Evolutionary conservation across 768 basidiomycete species (phyloP).

Genomic region (Pilatotrama ljubarskyi): DNA sequence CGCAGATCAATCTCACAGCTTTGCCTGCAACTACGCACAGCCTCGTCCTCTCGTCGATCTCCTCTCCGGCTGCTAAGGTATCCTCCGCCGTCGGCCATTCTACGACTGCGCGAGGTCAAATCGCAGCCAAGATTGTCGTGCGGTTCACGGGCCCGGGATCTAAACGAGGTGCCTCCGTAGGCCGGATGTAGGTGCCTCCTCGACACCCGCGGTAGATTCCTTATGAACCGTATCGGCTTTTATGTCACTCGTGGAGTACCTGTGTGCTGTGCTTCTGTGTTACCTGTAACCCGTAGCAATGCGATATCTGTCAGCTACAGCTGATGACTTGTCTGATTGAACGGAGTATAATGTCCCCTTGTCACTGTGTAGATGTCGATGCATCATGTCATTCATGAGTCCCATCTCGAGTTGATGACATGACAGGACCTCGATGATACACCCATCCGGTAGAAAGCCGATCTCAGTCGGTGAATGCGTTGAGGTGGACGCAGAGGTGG

Average conservation of each 20-base stretch:
- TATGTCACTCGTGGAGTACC: not conserved
- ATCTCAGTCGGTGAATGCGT: too few species aligned
- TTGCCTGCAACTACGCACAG: too few species aligned
- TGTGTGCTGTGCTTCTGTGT: not conserved
- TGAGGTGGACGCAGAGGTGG: too few species aligned
- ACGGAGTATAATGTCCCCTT: not conserved
- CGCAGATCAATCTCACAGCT: too few species aligned
- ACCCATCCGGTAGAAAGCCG: too few species aligned
- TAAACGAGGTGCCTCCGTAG: constrained; percentile 4
- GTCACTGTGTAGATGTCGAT: not conserved
- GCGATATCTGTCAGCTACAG: not conserved
- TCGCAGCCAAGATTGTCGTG: constrained; percentile 26
- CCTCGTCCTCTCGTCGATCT: too few species aligned
- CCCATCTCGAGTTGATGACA: not conserved
- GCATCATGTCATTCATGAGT: not conserved
- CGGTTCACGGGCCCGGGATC: not conserved
- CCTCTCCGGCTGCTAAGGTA: constrained; percentile 17
- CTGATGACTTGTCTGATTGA: not conserved
- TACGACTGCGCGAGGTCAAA: constrained; percentile 35
- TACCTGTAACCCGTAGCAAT: not conserved
- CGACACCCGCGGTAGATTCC: constrained; percentile 3
- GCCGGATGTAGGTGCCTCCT: constrained; percentile 4
- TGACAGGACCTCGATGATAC: too few species aligned
- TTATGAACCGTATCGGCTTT: not conserved
- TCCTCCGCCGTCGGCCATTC: constrained; percentile 17